Evolutionary conservation across 2,329 filamentous ascomycete genomes (phyloP), one percentile per base, ranked within the genome.

Genomic region (Lanzia echinophila): DNA sequence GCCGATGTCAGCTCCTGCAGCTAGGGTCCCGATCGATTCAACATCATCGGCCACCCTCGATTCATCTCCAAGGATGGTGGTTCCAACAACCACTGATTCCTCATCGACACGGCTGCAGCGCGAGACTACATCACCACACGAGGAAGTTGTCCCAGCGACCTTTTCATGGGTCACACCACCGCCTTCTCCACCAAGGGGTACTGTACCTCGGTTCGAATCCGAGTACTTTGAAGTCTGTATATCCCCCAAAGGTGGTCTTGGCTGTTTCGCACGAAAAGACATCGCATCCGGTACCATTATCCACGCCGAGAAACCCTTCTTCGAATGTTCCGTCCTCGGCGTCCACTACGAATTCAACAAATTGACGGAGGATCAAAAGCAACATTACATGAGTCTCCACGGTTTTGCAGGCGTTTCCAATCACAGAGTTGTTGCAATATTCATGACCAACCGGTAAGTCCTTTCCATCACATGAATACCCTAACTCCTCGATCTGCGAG

Each of bases 391-490:
- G n/a, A 50, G 53, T 0, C 49, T 68, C 1, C 48, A 59, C 41
- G 53, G 52, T 8, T 65, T 56, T 34, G 38, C 48, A 2, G 55
- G 44, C 1, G n/a, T 62, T 6, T 54, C 56, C 32, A 41, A 44
- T 1, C 41, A 58, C 13, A 49, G 50, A 20, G 32, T 61, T 20
- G 47, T 58, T 3, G 60, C 64, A 6, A 67, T 65, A 3, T 68
- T 60, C 47, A 58, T 60, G 24, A 67, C 64, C 3, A 68, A 68
- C 44, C 50, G 66, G 65, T 67, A 57, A 33, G 56, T 56, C 15
- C 10, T 19, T 49, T n/a, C 10, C 12, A 15, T 3, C 15, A 19
- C 4, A 2, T 5, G 2, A 33, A 5, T 6, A 11, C 6, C 13
- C 15, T 34, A 10, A 1, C 6, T 3, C 13, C 6, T 2, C 36